These are phyloP conservation scores for Mortierella sp. DNA, from an alignment of 371 early-diverging fungal genomes.

Conservation along the genomic window DNA sequence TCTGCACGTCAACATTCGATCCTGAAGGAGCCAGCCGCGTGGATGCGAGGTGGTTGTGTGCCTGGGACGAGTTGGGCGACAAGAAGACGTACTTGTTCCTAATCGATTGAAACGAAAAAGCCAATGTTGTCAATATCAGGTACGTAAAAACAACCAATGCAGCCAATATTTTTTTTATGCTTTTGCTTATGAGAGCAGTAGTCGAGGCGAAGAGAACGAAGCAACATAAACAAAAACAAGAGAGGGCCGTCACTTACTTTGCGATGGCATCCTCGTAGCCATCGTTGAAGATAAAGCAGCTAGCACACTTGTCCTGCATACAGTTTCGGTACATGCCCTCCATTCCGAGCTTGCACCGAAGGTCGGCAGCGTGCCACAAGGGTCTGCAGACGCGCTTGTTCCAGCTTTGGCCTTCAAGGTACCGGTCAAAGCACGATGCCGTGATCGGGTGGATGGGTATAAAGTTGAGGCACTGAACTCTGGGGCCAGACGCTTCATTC, in stretches of 20 bases:
- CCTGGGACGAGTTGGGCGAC: constrained; percentile 44
- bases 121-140: neutral
- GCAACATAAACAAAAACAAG: neutral
- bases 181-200: neutral
- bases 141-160: neutral
- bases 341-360: constrained; percentile 50
- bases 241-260: constrained; percentile 27
- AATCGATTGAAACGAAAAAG: neutral
- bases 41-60: constrained; percentile 27
- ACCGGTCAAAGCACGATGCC: constrained; percentile 50
- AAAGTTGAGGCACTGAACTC: constrained; percentile 56
- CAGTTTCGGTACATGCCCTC: constrained; percentile 57
- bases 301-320: constrained; percentile 56
- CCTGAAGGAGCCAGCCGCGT: constrained; percentile 12
- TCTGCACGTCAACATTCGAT: constrained; percentile 11
- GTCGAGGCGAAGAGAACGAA: neutral
- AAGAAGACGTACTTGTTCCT: constrained; percentile 42
- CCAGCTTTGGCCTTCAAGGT: constrained; percentile 48
- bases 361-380: constrained; percentile 52
- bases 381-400: constrained; percentile 52
- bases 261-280: constrained; percentile 45
- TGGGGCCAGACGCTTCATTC: constrained; percentile 23
- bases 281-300: constrained; percentile 55
- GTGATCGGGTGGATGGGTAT: constrained; percentile 55
- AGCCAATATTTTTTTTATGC: neutral